phyloP scores from a whole-genome alignment of 495 filamentous ascomycete genomes.

The Trichoderma asperelloides region DNA sequence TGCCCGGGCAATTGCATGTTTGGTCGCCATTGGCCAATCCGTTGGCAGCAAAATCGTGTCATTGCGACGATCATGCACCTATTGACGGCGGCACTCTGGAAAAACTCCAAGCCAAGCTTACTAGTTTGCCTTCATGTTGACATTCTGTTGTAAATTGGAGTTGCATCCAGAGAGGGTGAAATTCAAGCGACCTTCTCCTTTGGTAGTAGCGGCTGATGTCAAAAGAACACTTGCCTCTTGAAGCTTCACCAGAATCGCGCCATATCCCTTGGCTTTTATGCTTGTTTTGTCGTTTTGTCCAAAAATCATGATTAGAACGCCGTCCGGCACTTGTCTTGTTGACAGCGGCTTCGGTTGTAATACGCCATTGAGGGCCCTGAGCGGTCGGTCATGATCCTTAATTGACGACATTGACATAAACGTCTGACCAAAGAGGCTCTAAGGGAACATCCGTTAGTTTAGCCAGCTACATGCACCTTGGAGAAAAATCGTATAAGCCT shows the following conservation, averaged over 20 bases:
- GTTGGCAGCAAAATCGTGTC: neutral
- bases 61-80: neutral
- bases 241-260: neutral
- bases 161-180: neutral
- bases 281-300: neutral
- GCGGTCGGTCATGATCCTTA: no score
- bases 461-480: no score
- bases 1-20: neutral
- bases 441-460: no score
- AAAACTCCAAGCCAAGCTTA: neutral
- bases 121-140: neutral
- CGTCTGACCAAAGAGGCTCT: no score
- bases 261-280: neutral
- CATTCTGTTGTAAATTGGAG: neutral
- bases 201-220: neutral
- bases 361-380: no score
- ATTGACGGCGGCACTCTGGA: neutral
- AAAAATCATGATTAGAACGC: no score
- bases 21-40: neutral
- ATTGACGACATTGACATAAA: no score
- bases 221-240: neutral
- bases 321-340: no score
- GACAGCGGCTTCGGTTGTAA: no score
- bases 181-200: neutral
- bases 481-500: no score